Conservation (phyloP, 2,329 filamentous ascomycete species). For the Hirsutella rhossiliensis region DNA sequence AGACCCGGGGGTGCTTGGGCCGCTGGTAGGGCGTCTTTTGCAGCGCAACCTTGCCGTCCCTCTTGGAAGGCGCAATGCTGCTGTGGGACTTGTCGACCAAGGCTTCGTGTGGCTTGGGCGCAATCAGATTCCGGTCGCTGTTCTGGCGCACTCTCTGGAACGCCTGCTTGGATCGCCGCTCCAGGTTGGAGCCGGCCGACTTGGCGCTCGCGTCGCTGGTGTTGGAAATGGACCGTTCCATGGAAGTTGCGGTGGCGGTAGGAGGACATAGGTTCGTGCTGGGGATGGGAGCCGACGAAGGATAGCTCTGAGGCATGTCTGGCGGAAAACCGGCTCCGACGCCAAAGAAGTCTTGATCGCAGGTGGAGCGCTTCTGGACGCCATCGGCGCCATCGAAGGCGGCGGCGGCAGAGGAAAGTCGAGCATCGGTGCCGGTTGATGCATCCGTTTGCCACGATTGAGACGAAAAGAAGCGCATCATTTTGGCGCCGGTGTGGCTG, state of each 20-base stretch:
- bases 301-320: conserved; percentile 15
- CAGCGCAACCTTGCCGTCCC: conserved; percentile 30
- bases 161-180: conserved; percentile 34
- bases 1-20: conserved; percentile 58
- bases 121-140: conserved; percentile 23
- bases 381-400: conserved; percentile 1
- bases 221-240: conserved; percentile 38
- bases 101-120: conserved; percentile 29
- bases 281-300: conserved; percentile 14
- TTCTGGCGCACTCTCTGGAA: conserved; percentile 32
- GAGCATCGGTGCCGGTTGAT: conserved; percentile 9
- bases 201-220: conserved; percentile 26
- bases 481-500: conserved; percentile 17
- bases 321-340: conserved; percentile 23
- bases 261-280: conserved; percentile 13
- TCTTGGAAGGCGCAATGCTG: conserved; percentile 13
- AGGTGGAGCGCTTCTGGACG: conserved; percentile 16
- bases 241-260: conserved; percentile 17
- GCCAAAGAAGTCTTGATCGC: conserved; percentile 21
- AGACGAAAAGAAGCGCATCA: conserved; percentile 25
- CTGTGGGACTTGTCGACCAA: conserved; percentile 2
- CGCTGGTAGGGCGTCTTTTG: conserved; percentile 38
- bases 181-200: conserved; percentile 31
- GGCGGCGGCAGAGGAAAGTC: conserved; percentile 5
- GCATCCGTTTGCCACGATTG: conserved; percentile 18